These are phyloP conservation scores for Myriosclerotinia scirpicola DNA, from an alignment of 2,329 filamentous ascomycete species.

Conservation along the genomic window DNA sequence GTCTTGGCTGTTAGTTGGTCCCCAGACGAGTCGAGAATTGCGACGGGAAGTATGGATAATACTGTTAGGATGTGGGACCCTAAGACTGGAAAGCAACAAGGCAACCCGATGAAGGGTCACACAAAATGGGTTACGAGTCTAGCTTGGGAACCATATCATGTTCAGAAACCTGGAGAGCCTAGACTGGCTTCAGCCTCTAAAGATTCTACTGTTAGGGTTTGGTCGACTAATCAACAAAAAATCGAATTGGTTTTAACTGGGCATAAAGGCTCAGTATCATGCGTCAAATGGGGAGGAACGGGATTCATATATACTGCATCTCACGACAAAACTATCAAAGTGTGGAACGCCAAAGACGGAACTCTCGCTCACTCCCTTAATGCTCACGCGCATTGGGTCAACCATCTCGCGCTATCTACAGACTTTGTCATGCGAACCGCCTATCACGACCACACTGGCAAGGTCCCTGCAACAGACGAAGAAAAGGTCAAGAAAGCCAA, in stretches of 20 bases:
- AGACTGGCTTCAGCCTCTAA: constrained; percentile 85
- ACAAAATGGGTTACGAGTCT: constrained; percentile 85
- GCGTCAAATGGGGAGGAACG: constrained; percentile 92
- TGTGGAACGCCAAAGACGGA: constrained; percentile 82
- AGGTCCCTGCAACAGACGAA: constrained; percentile 66
- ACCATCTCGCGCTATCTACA: constrained; percentile 89
- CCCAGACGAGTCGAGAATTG: constrained; percentile 76
- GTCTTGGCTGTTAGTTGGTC: constrained; percentile 86
- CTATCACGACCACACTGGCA: constrained; percentile 80
- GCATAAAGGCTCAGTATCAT: constrained; percentile 85
- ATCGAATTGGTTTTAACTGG: constrained; percentile 83
- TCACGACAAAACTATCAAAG: constrained; percentile 88
- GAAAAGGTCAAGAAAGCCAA: constrained; percentile 74
- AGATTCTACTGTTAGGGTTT: constrained; percentile 83
- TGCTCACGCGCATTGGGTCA: constrained; percentile 91
- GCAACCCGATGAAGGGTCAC: constrained; percentile 74
- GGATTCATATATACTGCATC: constrained; percentile 81
- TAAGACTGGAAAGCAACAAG: constrained; percentile 71
- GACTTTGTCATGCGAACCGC: constrained; percentile 85
- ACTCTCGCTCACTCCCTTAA: constrained; percentile 76
- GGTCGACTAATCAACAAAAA: constrained; percentile 75
- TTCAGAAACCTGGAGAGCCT: constrained; percentile 70
- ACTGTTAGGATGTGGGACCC: constrained; percentile 89
- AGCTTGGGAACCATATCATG: constrained; percentile 91
- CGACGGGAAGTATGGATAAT: constrained; percentile 92